Evolutionary conservation across 1,139 yeast genomes (phyloP).

Genomic region (Candida smagusa): DNA sequence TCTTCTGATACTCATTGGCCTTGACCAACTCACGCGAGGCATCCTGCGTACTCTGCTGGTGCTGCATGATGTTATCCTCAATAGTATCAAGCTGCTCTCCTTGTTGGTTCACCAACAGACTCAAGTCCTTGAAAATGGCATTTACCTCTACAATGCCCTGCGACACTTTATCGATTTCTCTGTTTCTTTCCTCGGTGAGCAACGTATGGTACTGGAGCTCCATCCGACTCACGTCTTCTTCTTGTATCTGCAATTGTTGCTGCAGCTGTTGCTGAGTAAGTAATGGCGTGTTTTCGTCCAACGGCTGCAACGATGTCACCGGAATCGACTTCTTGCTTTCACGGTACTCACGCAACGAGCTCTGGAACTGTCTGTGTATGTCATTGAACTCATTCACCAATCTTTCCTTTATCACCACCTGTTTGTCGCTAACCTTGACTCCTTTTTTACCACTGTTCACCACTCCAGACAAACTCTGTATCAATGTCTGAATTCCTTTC

Average conservation of each 20-base stretch:
- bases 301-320: slow-evolving; percentile 7
- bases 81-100: slow-evolving; percentile 81
- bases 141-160: slow-evolving; percentile 82
- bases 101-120: slow-evolving; percentile 74
- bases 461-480: slow-evolving; percentile 29
- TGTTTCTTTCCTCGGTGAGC: slow-evolving; percentile 68
- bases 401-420: slow-evolving; percentile 39
- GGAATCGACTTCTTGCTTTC: slow-evolving; percentile 32
- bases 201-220: slow-evolving; percentile 73
- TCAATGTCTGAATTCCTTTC: slow-evolving; percentile 30
- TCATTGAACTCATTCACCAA: slow-evolving; percentile 36
- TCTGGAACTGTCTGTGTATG: slow-evolving; percentile 34
- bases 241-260: slow-evolving; percentile 35
- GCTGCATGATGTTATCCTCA: slow-evolving; percentile 69
- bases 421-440: slow-evolving; percentile 29
- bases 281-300: slow-evolving; percentile 28
- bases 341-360: slow-evolving; percentile 24
- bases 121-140: slow-evolving; percentile 77
- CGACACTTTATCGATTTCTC: slow-evolving; percentile 68
- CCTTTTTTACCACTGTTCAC: slow-evolving; percentile 21
- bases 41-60: slow-evolving; percentile 64
- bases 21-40: slow-evolving; percentile 68
- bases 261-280: slow-evolving; percentile 18
- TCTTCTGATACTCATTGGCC: slow-evolving; percentile 73
- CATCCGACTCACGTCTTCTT: slow-evolving; percentile 47